A percentile compares a stretch with the other conserved stretches of the same genome.
These are phyloP conservation scores for Carex sylvatica DNA, from an alignment of 202 grass and related monocot genomes.

Conservation along the genomic window DNA sequence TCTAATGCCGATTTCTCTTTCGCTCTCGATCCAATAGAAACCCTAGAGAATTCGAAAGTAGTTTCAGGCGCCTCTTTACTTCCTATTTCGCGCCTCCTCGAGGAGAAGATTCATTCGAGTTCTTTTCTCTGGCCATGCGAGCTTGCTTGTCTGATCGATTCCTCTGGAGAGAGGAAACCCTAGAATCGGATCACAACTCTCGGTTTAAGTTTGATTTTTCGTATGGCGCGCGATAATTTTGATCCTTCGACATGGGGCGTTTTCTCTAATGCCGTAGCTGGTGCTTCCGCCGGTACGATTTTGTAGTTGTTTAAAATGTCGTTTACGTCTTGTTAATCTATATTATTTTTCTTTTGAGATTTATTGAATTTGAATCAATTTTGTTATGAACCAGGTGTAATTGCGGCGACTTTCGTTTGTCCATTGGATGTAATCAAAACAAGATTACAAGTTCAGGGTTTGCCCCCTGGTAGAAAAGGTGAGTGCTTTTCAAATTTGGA, in stretches of 20 bases:
- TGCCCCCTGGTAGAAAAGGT: constrained; percentile 55
- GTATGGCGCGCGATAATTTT: constrained; percentile 23
- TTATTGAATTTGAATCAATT: constrained; percentile 9
- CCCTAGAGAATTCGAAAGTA: constrained; percentile 26
- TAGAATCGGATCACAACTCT: not conserved
- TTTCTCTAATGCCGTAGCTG: constrained; percentile 56
- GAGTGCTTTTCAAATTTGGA: constrained; percentile 18
- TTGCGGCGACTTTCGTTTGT: constrained; percentile 91
- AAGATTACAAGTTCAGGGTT: constrained; percentile 89
- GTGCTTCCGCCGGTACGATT: constrained; percentile 72
- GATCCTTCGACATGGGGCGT: constrained; percentile 35
- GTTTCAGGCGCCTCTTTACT: not conserved
- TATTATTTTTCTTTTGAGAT: not conserved
- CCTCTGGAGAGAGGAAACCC: constrained; percentile 36
- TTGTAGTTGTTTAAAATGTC: not conserved
- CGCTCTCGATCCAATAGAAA: constrained; percentile 35
- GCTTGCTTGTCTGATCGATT: constrained; percentile 1
- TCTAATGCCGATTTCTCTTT: constrained; percentile 21
- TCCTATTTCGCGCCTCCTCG: not conserved
- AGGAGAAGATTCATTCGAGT: constrained; percentile 20
- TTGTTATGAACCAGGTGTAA: constrained; percentile 46
- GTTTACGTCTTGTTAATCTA: not conserved
- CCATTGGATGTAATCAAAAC: constrained; percentile 97
- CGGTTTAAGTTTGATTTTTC: constrained; percentile 18
- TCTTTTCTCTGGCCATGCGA: constrained; percentile 31